These are phyloP conservation scores for Volutella citrinella DNA, from an alignment of 2,329 filamentous ascomycete species.

Conservation along the genomic window DNA sequence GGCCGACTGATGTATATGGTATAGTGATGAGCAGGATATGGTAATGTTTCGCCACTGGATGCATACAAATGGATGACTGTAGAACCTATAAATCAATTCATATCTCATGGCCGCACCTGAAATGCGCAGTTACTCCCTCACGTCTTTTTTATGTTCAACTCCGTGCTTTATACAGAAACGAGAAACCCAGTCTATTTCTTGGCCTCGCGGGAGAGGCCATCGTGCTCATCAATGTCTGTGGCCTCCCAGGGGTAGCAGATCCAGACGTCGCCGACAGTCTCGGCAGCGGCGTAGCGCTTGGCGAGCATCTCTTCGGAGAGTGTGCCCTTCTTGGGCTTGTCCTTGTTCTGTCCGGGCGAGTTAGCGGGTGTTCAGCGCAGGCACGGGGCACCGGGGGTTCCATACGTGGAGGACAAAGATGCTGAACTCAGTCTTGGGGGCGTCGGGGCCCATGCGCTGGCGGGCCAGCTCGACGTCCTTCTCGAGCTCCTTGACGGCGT, in stretches of 20 bases:
- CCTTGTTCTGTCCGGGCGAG: conserved; percentile 70
- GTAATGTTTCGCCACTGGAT: too few relatives aligned
- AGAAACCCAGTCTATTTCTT: too few relatives aligned
- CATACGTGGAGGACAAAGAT: conserved; percentile 93
- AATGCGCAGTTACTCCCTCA: too few relatives aligned
- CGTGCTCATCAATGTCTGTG: conserved; percentile 88
- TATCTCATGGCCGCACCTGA: too few relatives aligned
- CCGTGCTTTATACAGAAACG: conserved; percentile 11
- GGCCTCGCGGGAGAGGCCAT: conserved; percentile 53
- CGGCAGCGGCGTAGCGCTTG: conserved; percentile 76
- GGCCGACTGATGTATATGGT: too few relatives aligned
- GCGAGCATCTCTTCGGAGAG: conserved; percentile 77
- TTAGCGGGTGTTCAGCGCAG: conserved; percentile 7
- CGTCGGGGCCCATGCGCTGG: conserved; percentile 63
- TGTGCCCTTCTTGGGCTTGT: conserved; percentile 90
- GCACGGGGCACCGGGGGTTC: conserved; percentile 15
- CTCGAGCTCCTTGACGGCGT: conserved; percentile 86
- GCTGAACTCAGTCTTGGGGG: conserved; percentile 76
- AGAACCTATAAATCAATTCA: too few relatives aligned
- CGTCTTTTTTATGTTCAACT: too few relatives aligned
- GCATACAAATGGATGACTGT: too few relatives aligned
- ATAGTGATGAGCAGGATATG: too few relatives aligned
- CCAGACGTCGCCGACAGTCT: conserved; percentile 92
- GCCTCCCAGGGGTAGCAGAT: conserved; percentile 99
- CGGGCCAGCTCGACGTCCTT: conserved; percentile 89